Evolutionary conservation across 2,329 filamentous ascomycete genomes (phyloP).

Genomic region (Xylaria sp.): DNA sequence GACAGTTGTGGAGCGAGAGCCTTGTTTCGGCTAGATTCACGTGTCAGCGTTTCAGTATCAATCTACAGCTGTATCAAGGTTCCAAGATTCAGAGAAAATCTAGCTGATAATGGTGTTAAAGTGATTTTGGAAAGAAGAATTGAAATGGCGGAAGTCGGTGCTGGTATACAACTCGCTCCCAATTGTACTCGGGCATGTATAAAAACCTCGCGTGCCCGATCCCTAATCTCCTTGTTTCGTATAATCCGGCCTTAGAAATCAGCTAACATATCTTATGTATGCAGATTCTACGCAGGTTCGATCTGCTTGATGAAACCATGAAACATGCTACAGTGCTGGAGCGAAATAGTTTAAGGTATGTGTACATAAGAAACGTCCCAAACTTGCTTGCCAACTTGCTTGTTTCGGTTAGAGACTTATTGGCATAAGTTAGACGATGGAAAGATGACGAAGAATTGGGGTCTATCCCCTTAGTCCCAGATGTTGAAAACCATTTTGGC

Average conservation of each 20-base stretch:
- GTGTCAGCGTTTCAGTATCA: neutral
- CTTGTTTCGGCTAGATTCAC: neutral
- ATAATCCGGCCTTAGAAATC: too few relatives aligned
- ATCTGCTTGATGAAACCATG: slow-evolving; percentile 41
- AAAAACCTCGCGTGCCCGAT: too few relatives aligned
- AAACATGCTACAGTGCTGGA: slow-evolving; percentile 39
- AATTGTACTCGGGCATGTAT: slow-evolving; percentile 48
- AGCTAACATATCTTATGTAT: too few relatives aligned
- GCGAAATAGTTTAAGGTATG: slow-evolving; percentile 47
- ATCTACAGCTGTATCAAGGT: neutral
- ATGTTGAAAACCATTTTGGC: slow-evolving; percentile 38
- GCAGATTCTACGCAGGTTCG: slow-evolving; percentile 47
- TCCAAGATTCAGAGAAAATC: neutral
- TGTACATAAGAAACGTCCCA: neutral
- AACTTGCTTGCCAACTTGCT: neutral
- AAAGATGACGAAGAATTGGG: slow-evolving; percentile 42
- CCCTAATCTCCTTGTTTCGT: too few relatives aligned
- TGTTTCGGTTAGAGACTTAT: neutral
- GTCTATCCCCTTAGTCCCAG: slow-evolving; percentile 33
- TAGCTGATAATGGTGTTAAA: slow-evolving; percentile 27
- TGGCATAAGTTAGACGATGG: slow-evolving; percentile 39
- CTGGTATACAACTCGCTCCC: slow-evolving; percentile 52
- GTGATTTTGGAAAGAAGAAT: slow-evolving; percentile 49
- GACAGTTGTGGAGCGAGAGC: neutral
- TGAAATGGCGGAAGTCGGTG: slow-evolving; percentile 51